Conservation (phyloP, 1,284 basidiomycete species). For the Trametes hirsuta region DNA sequence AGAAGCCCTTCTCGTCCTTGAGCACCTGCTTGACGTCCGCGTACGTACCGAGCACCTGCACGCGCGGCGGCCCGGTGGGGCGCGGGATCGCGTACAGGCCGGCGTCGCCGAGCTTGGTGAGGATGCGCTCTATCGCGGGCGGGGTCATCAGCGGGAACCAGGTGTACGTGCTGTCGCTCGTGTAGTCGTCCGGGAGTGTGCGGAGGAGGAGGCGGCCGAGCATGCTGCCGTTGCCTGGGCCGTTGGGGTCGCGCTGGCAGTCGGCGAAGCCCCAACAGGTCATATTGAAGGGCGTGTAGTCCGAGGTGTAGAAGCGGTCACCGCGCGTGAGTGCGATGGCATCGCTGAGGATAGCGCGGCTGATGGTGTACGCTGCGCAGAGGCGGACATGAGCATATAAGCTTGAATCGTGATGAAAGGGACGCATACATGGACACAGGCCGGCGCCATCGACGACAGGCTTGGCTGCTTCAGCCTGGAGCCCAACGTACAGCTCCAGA, state of each 20-base stretch:
- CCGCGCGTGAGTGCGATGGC: slow-evolving; percentile 86
- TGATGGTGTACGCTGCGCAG: slow-evolving; percentile 76
- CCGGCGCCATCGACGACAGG: slow-evolving; percentile 79
- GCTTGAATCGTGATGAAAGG: neutral
- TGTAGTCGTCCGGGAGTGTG: slow-evolving; percentile 70
- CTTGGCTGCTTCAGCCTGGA: slow-evolving; percentile 72
- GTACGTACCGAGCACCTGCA: slow-evolving; percentile 48
- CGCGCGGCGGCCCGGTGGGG: slow-evolving; percentile 39
- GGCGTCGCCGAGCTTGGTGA: slow-evolving; percentile 56
- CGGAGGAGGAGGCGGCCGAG: slow-evolving; percentile 76
- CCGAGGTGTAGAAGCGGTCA: slow-evolving; percentile 82
- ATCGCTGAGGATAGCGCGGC: slow-evolving; percentile 85
- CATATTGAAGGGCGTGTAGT: slow-evolving; percentile 80
- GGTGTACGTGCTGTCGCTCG: slow-evolving; percentile 73
- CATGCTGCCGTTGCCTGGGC: slow-evolving; percentile 73
- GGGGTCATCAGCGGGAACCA: slow-evolving; percentile 89
- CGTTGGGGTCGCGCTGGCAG: slow-evolving; percentile 69
- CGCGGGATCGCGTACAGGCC: slow-evolving; percentile 56
- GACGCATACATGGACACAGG: slow-evolving; percentile 67
- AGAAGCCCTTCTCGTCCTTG: slow-evolving; percentile 49
- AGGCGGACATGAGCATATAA: neutral
- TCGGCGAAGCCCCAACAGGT: slow-evolving; percentile 84
- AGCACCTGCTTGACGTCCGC: slow-evolving; percentile 56
- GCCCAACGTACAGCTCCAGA: slow-evolving; percentile 81
- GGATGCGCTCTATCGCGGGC: slow-evolving; percentile 60